phyloP scores from a whole-genome alignment of 352 stramenopile species.

The Globisporangium polare region DNA sequence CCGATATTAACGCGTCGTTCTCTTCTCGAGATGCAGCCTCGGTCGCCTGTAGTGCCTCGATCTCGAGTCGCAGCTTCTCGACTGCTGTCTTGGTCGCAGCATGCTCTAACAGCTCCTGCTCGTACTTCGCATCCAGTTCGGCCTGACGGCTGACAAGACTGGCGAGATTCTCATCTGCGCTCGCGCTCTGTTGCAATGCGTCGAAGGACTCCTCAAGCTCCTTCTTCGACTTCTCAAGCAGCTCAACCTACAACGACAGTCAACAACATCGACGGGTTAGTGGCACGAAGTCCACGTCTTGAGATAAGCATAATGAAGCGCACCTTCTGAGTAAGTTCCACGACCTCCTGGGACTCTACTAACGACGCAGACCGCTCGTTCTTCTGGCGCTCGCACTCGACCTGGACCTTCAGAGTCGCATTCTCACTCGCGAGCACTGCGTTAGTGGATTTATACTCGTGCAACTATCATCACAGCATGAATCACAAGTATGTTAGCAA shows the following conservation, averaged over 20 bases:
- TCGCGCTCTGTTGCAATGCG: slow-evolving; percentile 39
- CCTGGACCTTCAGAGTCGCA: slow-evolving; percentile 38
- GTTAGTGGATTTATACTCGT: slow-evolving; percentile 51
- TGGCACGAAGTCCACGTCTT: too few relatives aligned
- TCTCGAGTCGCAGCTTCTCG: slow-evolving; percentile 32
- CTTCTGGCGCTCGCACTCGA: slow-evolving; percentile 36
- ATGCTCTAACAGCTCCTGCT: slow-evolving; percentile 29
- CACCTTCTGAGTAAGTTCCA: slow-evolving; percentile 41
- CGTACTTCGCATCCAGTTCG: slow-evolving; percentile 27
- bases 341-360: slow-evolving; percentile 29
- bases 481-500: too few relatives aligned
- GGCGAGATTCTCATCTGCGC: slow-evolving; percentile 27
- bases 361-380: slow-evolving; percentile 25
- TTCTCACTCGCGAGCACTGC: slow-evolving; percentile 48
- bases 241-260: slow-evolving; percentile 16
- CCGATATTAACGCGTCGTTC: slow-evolving; percentile 65
- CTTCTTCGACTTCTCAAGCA: slow-evolving; percentile 37
- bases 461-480: slow-evolving; percentile 50
- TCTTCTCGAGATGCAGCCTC: slow-evolving; percentile 61
- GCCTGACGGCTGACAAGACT: slow-evolving; percentile 27
- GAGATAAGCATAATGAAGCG: too few relatives aligned
- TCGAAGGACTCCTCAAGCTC: slow-evolving; percentile 32
- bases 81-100: slow-evolving; percentile 25
- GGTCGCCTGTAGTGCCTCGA: slow-evolving; percentile 45
- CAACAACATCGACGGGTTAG: not conserved